These are phyloP conservation scores for Agaricus subrufescens DNA, from an alignment of 768 basidiomycete species.

Conservation along the genomic window DNA sequence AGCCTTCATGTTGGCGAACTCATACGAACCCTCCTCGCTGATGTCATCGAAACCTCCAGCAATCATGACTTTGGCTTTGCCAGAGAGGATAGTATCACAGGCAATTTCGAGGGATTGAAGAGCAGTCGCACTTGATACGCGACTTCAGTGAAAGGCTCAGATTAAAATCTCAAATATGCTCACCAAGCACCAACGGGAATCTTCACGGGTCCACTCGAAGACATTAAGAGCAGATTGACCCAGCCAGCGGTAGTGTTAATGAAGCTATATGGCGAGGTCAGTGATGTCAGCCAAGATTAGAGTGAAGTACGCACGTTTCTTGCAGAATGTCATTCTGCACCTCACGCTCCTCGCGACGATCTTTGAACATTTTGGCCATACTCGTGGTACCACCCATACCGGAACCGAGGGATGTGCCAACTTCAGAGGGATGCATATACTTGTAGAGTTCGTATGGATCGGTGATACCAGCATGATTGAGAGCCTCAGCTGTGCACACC, in stretches of 20 bases:
- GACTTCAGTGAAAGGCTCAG: neutral
- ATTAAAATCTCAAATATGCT: constrained; percentile 21
- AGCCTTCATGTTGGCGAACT: constrained; percentile 99
- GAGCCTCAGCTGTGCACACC: constrained; percentile 90
- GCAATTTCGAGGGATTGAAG: constrained; percentile 98
- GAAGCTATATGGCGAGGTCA: constrained; percentile 52
- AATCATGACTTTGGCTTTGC: constrained; percentile 99
- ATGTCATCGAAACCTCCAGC: constrained; percentile 98
- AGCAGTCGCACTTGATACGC: constrained; percentile 75
- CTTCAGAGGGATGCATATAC: constrained; percentile 93
- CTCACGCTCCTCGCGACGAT: constrained; percentile 95
- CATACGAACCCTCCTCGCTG: constrained; percentile 96
- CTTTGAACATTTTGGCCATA: constrained; percentile 96
- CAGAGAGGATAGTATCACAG: constrained; percentile 89
- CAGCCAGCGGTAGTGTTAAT: constrained; percentile 99
- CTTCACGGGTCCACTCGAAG: constrained; percentile 96
- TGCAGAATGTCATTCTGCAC: constrained; percentile 98
- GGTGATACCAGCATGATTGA: constrained; percentile 94
- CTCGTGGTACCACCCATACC: constrained; percentile 97
- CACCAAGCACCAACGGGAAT: constrained; percentile 99
- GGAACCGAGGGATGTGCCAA: constrained; percentile 90
- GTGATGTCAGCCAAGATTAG: neutral
- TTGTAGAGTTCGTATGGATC: constrained; percentile 99
- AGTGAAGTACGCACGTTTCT: constrained; percentile 73
- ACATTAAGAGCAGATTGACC: constrained; percentile 92